Percentiles rank a stretch among this genome's conserved stretches.
phyloP scores from a whole-genome alignment of 2,329 filamentous ascomycete species.

The Monilinia aucupariae region DNA sequence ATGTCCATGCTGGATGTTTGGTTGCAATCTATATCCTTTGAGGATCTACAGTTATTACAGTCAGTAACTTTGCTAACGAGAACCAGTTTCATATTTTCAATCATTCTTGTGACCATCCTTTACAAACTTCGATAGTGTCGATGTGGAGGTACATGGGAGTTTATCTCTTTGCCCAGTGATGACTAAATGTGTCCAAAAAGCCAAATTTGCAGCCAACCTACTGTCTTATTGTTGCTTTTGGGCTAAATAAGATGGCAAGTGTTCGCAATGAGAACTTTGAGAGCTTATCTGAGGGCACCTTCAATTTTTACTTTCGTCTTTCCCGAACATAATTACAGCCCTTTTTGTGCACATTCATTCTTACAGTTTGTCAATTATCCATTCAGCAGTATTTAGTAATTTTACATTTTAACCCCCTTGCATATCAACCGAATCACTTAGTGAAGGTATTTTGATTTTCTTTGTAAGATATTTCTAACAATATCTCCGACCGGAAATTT shows the following conservation, averaged over 20 bases:
- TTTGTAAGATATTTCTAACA: neutral
- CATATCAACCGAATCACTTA: neutral
- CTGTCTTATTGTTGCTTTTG: conserved; percentile 22
- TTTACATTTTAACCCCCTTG: neutral
- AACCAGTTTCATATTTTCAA: conserved; percentile 18
- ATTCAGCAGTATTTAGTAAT: neutral
- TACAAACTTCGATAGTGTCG: conserved; percentile 17
- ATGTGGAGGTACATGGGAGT: conserved; percentile 19
- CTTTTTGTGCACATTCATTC: neutral
- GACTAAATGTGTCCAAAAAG: conserved; percentile 37
- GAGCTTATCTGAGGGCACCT: conserved; percentile 38
- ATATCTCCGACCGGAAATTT: neutral
- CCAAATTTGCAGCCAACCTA: conserved; percentile 38
- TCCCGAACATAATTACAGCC: neutral
- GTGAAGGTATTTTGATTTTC: neutral
- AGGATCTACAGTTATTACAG: neutral
- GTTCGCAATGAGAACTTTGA: conserved; percentile 38
- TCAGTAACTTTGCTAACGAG: conserved; percentile 15
- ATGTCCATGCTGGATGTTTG: neutral
- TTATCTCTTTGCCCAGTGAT: conserved; percentile 33
- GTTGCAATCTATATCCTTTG: neutral
- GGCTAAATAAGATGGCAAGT: conserved; percentile 26
- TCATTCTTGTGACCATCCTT: conserved; percentile 13
- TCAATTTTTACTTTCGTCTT: conserved; percentile 8
- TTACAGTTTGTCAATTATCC: neutral